Percentiles rank a stretch among this genome's conserved stretches.
phyloP scores from a whole-genome alignment of 768 basidiomycete species.

The Lentinula sp. region DNA sequence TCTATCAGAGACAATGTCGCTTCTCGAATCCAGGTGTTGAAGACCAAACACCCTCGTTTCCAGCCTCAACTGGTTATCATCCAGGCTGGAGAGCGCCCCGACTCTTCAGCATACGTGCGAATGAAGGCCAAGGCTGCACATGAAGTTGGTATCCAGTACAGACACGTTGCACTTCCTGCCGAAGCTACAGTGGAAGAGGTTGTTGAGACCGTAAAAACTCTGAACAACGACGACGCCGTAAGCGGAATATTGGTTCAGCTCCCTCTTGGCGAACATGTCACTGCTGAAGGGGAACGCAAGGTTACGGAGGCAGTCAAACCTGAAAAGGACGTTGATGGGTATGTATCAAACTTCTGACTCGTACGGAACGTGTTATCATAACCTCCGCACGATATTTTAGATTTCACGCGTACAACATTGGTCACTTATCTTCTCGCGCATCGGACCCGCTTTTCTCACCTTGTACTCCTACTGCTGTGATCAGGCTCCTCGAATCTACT shows the following conservation, averaged over 20 bases:
- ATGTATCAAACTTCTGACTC: constrained; percentile 15
- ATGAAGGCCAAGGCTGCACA: constrained; percentile 97
- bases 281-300: constrained; percentile 73
- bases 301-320: constrained; percentile 95
- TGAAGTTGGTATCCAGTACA: constrained; percentile 86
- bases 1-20: constrained; percentile 75
- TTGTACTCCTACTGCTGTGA: constrained; percentile 92
- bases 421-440: constrained; percentile 87
- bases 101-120: constrained; percentile 88
- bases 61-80: constrained; percentile 87
- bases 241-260: constrained; percentile 95
- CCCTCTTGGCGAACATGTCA: constrained; percentile 81
- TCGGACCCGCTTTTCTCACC: constrained; percentile 87
- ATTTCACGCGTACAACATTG: constrained; percentile 98
- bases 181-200: constrained; percentile 70
- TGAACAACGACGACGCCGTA: constrained; percentile 78
- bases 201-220: constrained; percentile 67
- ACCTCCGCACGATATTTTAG: constrained; percentile 28
- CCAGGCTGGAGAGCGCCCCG: constrained; percentile 88
- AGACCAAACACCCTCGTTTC: constrained; percentile 78
- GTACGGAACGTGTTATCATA: neutral
- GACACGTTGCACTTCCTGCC: constrained; percentile 70
- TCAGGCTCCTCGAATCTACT: constrained; percentile 86
- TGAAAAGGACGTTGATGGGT: constrained; percentile 97
- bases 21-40: constrained; percentile 57